Evolutionary conservation across 345 rosid genomes (phyloP), one percentile per base, ranked within the genome.

Genomic region (Gossypium herbaceum): DNA sequence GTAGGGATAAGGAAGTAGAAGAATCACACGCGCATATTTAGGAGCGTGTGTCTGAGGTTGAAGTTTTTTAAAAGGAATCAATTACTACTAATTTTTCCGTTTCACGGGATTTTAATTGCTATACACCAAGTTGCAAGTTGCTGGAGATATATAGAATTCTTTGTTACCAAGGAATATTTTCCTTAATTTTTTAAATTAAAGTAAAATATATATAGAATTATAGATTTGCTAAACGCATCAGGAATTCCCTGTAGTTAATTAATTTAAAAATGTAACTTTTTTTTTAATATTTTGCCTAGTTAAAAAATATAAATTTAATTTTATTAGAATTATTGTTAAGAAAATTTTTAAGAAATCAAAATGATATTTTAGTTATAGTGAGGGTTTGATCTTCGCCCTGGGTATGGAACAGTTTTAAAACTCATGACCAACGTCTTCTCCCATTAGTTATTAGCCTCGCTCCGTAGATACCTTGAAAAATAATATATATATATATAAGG

Each of bases 301-400:
- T 34, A 5, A 34, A 34, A 34, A 34, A 34, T 20, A 34, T 34
- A 34, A 34, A 5, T 34, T 34, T 34, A 5, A 34, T 34, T 34
- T 34, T 34, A 34, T 34, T 34, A 5, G 1, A 34, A 34, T 34
- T 34, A 34, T 34, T 5, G 7, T 34, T 5, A 34, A 5, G 41
- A 34, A 29, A 34, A 4, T 1, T 34, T 34, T 34, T 34, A 34
- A 34, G 7, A 34, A 34, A 34, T 34, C 1, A 34, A 34, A 34
- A 34, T 5, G 41, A 34, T 34, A 34, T 4, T 34, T 34, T 34
- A 34, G 41, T 34, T 34, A 34, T 34, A 5, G 1, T 34, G 1
- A 34, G 0, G 2, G 7, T 34, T 5, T 5, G 7, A 34, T 34
- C 0, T 0, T 34, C 7, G 0, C 1, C 7, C 0, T 34, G 0